Base-by-base conservation (phyloP, 2,329 filamentous ascomycete genomes). In the Diaporthe sp. region DNA sequence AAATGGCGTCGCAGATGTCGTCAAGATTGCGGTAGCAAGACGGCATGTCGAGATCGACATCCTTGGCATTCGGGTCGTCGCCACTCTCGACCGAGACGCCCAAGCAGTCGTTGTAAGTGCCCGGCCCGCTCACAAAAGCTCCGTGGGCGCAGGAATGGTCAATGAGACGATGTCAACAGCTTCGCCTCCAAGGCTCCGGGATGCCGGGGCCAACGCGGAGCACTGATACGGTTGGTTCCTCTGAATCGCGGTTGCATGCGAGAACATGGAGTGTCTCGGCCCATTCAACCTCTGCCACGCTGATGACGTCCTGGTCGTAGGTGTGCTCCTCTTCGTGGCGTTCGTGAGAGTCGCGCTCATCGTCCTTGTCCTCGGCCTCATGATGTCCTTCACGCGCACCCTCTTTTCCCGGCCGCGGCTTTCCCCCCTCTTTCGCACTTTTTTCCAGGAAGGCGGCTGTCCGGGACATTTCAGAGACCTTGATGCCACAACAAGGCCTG, bases 241-340 rank as follows among this genome's bases (percentile, higher is more conserved):
- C 46, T 44, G 51, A 34, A 25, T 51, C 37, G 19, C 15, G 13
- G 15, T 62, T 61, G 28, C 34, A 39, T 4, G 28, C 73, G 25
- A 74, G 31, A 28, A 74, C 51, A 44, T 62, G 42, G 19, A 74
- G 39, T 13, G 73, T 61, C 12, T 46, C 4, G 42, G 15, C 19
- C 73, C 73, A 74, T 8, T 39, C 12, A 3, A 55, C 37, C 19
- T 74, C 65, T 25, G 51, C 53, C 44, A 19, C 31, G 9, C 65
- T 55, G 37, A 74, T 12, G 65, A 74, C 31, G 10, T 53, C 65
- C 12, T 17, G 53, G 57, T 71, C 73, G 37, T 74, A 74, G 42
- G 10, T 34, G 4, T 8, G 2, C 4, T 61, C 28, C 17, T 71
- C 73, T 0, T 74, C 42, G 15, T 10, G 39, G 6, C 4, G 1